These are phyloP conservation scores for Phanerochaete sordida DNA, from an alignment of 768 basidiomycete species.

Conservation along the genomic window DNA sequence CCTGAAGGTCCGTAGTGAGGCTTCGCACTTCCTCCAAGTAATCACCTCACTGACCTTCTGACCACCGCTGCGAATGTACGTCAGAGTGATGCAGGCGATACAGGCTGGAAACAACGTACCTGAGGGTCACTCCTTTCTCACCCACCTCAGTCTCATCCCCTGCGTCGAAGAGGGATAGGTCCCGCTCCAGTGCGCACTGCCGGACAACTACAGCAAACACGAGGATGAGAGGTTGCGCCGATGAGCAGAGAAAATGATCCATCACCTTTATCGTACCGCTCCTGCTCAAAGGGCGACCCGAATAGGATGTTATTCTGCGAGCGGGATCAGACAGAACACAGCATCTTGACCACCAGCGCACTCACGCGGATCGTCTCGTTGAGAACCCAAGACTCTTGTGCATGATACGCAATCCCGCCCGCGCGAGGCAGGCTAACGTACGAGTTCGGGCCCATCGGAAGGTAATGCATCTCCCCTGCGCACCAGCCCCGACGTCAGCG, in stretches of 20 bases:
- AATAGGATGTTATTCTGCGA: constrained; percentile 48
- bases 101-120: constrained; percentile 10
- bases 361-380: constrained; percentile 70
- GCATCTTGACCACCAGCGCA: background rate
- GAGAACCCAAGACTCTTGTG: constrained; percentile 84
- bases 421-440: constrained; percentile 71
- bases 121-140: constrained; percentile 40
- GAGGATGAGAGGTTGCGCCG: too few relatives aligned
- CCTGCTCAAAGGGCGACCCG: constrained; percentile 41
- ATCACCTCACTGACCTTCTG: background rate
- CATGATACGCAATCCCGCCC: constrained; percentile 73
- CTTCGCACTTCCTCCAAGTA: too few relatives aligned
- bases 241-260: background rate
- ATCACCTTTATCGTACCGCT: constrained; percentile 42
- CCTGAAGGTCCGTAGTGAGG: constrained; percentile 27
- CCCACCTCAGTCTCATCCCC: constrained; percentile 37
- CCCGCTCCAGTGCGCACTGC: constrained; percentile 32
- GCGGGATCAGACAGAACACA: too few relatives aligned
- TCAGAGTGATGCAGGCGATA: background rate
- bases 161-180: constrained; percentile 30
- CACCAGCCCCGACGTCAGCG: background rate
- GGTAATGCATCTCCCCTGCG: constrained; percentile 53
- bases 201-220: constrained; percentile 24
- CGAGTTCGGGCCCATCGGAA: constrained; percentile 47
- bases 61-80: background rate